Evolutionary conservation across 768 basidiomycete genomes (phyloP).

Genomic region (Tremella yokohamensis): DNA sequence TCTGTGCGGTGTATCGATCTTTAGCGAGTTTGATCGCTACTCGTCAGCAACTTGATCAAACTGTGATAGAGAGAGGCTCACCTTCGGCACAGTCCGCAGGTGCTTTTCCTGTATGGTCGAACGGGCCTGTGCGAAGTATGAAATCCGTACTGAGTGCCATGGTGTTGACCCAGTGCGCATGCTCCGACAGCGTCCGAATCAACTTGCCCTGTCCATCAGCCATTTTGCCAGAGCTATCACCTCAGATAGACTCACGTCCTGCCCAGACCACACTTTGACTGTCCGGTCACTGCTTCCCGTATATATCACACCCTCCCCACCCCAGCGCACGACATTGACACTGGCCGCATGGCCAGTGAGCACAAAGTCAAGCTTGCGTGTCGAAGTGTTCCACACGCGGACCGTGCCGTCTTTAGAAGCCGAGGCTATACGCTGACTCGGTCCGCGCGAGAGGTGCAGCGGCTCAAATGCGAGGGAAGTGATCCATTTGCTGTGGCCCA

Average conservation of each 20-base stretch:
- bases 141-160: conserved; percentile 94
- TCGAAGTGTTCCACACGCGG: conserved; percentile 81
- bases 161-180: conserved; percentile 99
- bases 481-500: conserved; percentile 94
- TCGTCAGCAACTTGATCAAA: conserved; percentile 4
- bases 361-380: conserved; percentile 70
- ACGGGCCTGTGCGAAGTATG: conserved; percentile 88
- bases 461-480: conserved; percentile 95
- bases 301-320: conserved; percentile 84
- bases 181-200: conserved; percentile 81
- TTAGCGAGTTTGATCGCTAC: conserved; percentile 72
- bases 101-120: conserved; percentile 77
- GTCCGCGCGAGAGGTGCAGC: conserved; percentile 67
- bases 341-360: conserved; percentile 90
- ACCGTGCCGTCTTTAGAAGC: conserved; percentile 96
- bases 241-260: conserved; percentile 57
- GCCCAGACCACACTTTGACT: conserved; percentile 90
- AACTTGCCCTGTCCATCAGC: conserved; percentile 64
- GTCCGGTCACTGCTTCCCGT: conserved; percentile 93
- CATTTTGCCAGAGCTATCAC: not conserved
- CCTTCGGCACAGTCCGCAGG: conserved; percentile 80
- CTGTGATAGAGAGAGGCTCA: conserved; percentile 45
- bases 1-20: conserved; percentile 64
- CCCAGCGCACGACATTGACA: conserved; percentile 95
- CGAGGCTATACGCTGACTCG: conserved; percentile 79